Percentiles rank a stretch among this genome's conserved stretches.
Conservation (phyloP, 2,329 filamentous ascomycete species). For the Trichophyton benhamiae region DNA sequence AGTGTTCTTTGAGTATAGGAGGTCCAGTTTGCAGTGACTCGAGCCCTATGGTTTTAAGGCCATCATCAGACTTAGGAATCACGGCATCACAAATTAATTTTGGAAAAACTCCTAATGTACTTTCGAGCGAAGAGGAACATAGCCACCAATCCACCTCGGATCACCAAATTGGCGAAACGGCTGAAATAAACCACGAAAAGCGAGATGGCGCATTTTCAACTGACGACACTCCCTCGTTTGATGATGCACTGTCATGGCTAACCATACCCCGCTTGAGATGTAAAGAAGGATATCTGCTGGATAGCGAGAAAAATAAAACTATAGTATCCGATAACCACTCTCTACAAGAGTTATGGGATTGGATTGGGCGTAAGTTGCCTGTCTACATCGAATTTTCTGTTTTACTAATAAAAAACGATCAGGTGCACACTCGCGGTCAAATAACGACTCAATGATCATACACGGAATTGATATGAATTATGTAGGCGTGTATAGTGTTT, state of each 20-base stretch:
- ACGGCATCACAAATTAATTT: slow-evolving; percentile 22
- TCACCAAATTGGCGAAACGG: slow-evolving; percentile 10
- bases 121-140: slow-evolving; percentile 1
- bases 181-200: slow-evolving; percentile 28
- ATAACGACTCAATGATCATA: slow-evolving; percentile 43
- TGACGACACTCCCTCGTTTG: slow-evolving; percentile 22
- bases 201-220: slow-evolving; percentile 26
- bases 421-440: slow-evolving; percentile 30
- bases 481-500: slow-evolving; percentile 47
- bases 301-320: slow-evolving; percentile 42
- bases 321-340: slow-evolving; percentile 45
- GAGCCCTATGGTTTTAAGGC: slow-evolving; percentile 23
- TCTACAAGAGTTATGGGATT: slow-evolving; percentile 48
- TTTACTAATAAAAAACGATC: slow-evolving; percentile 6
- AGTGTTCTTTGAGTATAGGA: slow-evolving; percentile 25
- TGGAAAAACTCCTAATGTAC: slow-evolving; percentile 16
- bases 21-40: slow-evolving; percentile 16
- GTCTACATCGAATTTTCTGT: neutral
- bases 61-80: slow-evolving; percentile 19
- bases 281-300: slow-evolving; percentile 42
- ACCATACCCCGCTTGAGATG: slow-evolving; percentile 38
- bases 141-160: neutral
- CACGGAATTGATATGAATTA: slow-evolving; percentile 49
- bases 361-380: slow-evolving; percentile 38
- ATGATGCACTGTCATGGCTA: slow-evolving; percentile 30